Evolutionary conservation across 768 basidiomycete species (phyloP).

Genomic region (Solioccasus polychromus): DNA sequence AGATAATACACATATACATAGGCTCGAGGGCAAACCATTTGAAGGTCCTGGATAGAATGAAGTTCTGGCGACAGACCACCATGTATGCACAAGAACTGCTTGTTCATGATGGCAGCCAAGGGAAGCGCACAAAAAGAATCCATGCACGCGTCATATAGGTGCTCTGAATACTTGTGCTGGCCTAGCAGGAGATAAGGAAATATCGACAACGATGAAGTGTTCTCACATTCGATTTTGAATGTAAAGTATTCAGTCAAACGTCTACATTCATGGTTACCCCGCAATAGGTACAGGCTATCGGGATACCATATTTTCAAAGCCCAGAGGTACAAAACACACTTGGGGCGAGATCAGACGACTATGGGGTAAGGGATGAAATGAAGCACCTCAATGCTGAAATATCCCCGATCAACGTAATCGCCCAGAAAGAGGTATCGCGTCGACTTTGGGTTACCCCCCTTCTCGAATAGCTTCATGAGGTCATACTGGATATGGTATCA

Average conservation of each 20-base stretch:
- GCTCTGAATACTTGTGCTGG: slow-evolving; percentile 74
- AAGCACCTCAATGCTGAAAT: slow-evolving; percentile 69
- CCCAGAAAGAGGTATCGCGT: slow-evolving; percentile 74
- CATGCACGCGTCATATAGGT: slow-evolving; percentile 74
- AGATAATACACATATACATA: background rate
- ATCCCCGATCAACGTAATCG: slow-evolving; percentile 74
- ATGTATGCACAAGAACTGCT: slow-evolving; percentile 76
- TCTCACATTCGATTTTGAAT: slow-evolving; percentile 52
- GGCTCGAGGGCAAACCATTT: slow-evolving; percentile 41
- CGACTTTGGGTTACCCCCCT: slow-evolving; percentile 70
- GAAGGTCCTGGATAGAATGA: slow-evolving; percentile 63
- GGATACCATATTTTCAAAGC: slow-evolving; percentile 63
- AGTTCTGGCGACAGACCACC: slow-evolving; percentile 72
- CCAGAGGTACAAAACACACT: slow-evolving; percentile 62
- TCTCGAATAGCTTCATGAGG: slow-evolving; percentile 77
- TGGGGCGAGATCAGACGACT: slow-evolving; percentile 14
- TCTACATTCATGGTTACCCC: slow-evolving; percentile 66
- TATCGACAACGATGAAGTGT: background rate
- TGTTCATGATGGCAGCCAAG: slow-evolving; percentile 76
- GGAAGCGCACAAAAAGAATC: slow-evolving; percentile 70
- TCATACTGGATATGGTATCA: slow-evolving; percentile 50
- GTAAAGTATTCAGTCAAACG: slow-evolving; percentile 65
- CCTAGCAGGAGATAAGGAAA: slow-evolving; percentile 34
- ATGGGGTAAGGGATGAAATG: background rate
- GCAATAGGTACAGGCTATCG: slow-evolving; percentile 55